Base-by-base conservation (phyloP, 371 early-diverging fungal genomes). In the Mortierella polycephala region DNA sequence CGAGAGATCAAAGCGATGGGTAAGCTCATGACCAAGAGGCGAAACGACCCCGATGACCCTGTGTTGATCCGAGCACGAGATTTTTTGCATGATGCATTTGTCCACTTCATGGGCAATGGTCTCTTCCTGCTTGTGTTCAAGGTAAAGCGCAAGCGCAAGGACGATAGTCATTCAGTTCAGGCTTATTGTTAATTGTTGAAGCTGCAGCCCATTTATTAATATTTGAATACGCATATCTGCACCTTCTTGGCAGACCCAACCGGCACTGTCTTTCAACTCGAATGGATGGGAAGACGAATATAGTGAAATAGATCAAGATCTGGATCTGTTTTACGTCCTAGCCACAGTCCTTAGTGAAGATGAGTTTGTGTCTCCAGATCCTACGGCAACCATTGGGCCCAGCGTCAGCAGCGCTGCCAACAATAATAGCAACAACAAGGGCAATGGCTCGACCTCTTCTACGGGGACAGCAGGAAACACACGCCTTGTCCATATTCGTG, bases 81-180 rank as follows among this genome's bases (percentile, higher is more conserved):
- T 39, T 89, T 89, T 57, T 64, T 89, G 30, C 88, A 88, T 37
- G 83, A 81, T 46, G 88, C 88, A 8, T 88, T 89, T 53, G 80
- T 87, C 18, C 85, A 86, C 9, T 89, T 89, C 72, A 86, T 88
- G 53, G 85, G 85, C 23, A 88, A 86, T 39, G 90, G 90, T 21
- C 75, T 89, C 41, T 89, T 89, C 75, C 85, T 89, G 3, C 74
- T 89, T 13, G 84, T 89, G 63, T 89, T 89, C 56, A 89, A 89
- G 81, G 79, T 77, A 55, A 12, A 41, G 3, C 10, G 14, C n/a
- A 37, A 40, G 40, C 45, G 23, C 30, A n/a, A 11, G 16, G 9
- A 14, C 13, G 14, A 12, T 23, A 23, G 20, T 5, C 44, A 3
- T 23, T 37, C 14, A 13, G 51, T 8, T 18, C 23, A 23, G 5